phyloP scores from a whole-genome alignment of 306 rosid genomes.

The Astragalus membranaceus region DNA sequence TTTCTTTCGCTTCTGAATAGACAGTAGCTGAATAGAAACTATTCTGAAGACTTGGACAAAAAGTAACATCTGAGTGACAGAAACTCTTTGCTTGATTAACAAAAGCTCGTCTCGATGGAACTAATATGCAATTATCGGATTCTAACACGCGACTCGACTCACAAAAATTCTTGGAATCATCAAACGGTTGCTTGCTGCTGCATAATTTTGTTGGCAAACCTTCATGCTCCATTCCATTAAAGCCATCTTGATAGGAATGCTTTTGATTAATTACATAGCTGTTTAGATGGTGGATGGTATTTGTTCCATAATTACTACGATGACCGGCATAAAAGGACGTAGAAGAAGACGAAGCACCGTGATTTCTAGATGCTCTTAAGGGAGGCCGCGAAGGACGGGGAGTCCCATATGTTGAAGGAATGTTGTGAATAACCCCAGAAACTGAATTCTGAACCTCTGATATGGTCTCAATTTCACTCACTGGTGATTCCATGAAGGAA shows the following conservation, averaged over 20 bases:
- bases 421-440: constrained; percentile 26
- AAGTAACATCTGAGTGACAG: constrained; percentile 39
- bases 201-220: constrained; percentile 25
- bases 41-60: constrained; percentile 70
- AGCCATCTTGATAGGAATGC: constrained; percentile 23
- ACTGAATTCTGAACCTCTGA: constrained; percentile 51
- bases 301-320: constrained; percentile 25
- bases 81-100: constrained; percentile 33
- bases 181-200: constrained; percentile 24
- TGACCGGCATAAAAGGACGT: background rate
- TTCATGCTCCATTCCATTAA: constrained; percentile 26
- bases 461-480: constrained; percentile 41
- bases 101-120: constrained; percentile 30
- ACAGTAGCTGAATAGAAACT: constrained; percentile 66
- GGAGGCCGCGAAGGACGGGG: constrained; percentile 45
- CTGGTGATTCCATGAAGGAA: constrained; percentile 52
- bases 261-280: constrained; percentile 43
- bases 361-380: constrained; percentile 45
- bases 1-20: constrained; percentile 87
- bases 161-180: constrained; percentile 15
- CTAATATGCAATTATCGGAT: constrained; percentile 35
- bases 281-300: constrained; percentile 31
- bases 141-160: constrained; percentile 31
- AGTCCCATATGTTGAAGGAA: constrained; percentile 46
- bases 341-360: constrained; percentile 40